Evolutionary conservation across 2,329 filamentous ascomycete genomes (phyloP).

Genomic region (Fusarium sp.): DNA sequence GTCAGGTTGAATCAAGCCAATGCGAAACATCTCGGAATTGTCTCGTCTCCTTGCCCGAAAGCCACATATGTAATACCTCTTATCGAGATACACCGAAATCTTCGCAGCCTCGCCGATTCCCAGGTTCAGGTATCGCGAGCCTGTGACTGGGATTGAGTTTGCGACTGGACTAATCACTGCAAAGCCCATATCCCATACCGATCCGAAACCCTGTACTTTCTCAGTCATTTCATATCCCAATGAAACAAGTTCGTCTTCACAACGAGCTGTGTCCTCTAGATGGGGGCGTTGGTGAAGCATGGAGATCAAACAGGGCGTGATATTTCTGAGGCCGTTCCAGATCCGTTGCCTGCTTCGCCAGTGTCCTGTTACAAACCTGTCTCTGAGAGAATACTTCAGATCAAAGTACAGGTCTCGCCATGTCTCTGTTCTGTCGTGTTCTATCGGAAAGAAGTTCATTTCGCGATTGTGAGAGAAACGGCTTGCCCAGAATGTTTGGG

Average conservation of each 20-base stretch:
- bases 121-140: neutral
- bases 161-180: too few relatives aligned
- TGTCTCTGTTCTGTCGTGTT: rapidly evolving
- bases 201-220: neutral
- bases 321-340: neutral
- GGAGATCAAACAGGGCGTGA: neutral
- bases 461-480: constrained; percentile 2
- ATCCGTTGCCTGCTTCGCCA: neutral
- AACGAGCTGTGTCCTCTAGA: rapidly evolving
- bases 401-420: constrained; percentile 4
- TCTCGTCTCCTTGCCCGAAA: neutral
- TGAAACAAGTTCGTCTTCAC: neutral
- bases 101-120: neutral
- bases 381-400: neutral
- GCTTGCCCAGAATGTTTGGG: constrained; percentile 19
- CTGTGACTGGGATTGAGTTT: too few relatives aligned
- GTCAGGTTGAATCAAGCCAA: neutral
- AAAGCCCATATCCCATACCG: too few relatives aligned
- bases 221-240: neutral
- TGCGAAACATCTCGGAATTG: neutral
- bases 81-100: neutral
- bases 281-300: neutral
- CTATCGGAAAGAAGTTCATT: neutral
- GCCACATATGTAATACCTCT: neutral
- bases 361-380: neutral